These are phyloP conservation scores for Lasiosphaeriaceae sp. DNA, from an alignment of 495 filamentous ascomycete species.

Conservation along the genomic window DNA sequence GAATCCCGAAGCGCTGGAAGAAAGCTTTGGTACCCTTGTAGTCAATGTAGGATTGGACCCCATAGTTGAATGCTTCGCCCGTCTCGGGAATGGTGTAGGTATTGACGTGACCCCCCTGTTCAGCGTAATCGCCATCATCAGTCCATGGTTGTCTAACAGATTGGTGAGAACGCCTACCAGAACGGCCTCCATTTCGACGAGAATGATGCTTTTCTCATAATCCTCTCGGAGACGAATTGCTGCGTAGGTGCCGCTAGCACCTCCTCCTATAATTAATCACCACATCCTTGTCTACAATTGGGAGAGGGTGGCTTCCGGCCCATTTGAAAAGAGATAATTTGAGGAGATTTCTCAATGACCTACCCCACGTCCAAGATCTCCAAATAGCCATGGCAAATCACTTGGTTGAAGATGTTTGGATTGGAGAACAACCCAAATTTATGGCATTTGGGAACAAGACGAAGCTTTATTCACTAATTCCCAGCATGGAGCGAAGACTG, in stretches of 20 bases:
- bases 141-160: not conserved
- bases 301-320: not conserved
- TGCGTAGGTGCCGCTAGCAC: slow-evolving; percentile 43
- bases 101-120: slow-evolving; percentile 38
- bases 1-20: slow-evolving; percentile 34
- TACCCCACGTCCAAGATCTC: not conserved
- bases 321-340: not conserved
- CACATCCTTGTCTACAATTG: slow-evolving; percentile 19
- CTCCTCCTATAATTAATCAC: slow-evolving; percentile 43
- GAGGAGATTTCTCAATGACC: not conserved
- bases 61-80: slow-evolving; percentile 33
- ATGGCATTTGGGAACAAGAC: too few species aligned
- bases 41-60: slow-evolving; percentile 28
- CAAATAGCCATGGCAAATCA: not conserved
- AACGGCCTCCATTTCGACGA: slow-evolving; percentile 35
- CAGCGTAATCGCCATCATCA: not conserved
- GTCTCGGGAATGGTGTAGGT: slow-evolving; percentile 31
- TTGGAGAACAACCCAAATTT: too few species aligned
- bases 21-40: slow-evolving; percentile 20
- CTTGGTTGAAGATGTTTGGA: not conserved
- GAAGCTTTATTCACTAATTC: too few species aligned
- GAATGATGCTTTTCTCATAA: slow-evolving; percentile 32
- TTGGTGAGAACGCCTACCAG: slow-evolving; percentile 29
- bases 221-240: slow-evolving; percentile 41
- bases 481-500: too few species aligned